Percentiles rank a stretch among this genome's conserved stretches.
These are phyloP conservation scores for Mycena polygramma DNA, from an alignment of 768 basidiomycete genomes.

Conservation along the genomic window DNA sequence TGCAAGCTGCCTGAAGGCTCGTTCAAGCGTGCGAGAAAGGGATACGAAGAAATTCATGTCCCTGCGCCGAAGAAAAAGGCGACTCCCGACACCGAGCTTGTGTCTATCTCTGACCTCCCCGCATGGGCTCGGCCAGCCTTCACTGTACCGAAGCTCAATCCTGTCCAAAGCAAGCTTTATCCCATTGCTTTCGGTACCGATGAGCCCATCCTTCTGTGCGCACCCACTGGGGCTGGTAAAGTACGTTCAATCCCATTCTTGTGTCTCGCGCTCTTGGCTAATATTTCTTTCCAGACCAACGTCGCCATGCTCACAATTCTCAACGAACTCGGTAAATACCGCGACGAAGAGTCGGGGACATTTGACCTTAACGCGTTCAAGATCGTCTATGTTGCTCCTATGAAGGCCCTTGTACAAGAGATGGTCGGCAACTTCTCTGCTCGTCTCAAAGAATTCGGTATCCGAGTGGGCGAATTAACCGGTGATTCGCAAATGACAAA, in stretches of 20 bases:
- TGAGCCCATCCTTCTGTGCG: constrained; percentile 95
- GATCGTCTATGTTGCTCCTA: constrained; percentile 97
- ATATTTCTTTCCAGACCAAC: constrained; percentile 77
- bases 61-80: constrained; percentile 90
- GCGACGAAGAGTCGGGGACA: constrained; percentile 82
- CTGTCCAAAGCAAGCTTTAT: constrained; percentile 93
- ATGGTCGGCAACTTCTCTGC: constrained; percentile 95
- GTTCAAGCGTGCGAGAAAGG: constrained; percentile 96
- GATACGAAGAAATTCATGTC: constrained; percentile 98
- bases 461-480: constrained; percentile 95
- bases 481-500: constrained; percentile 99
- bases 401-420: constrained; percentile 99
- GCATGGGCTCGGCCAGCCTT: constrained; percentile 92
- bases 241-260: constrained; percentile 59
- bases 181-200: constrained; percentile 95
- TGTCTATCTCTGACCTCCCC: constrained; percentile 81
- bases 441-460: constrained; percentile 75
- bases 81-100: constrained; percentile 71
- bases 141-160: constrained; percentile 84
- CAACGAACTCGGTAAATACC: constrained; percentile 89
- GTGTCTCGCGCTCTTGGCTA: neutral
- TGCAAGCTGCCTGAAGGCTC: constrained; percentile 97
- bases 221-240: constrained; percentile 99
- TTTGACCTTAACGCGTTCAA: constrained; percentile 95
- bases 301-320: constrained; percentile 97